Percentiles rank a stretch among this genome's conserved stretches.
Conservation (phyloP, 805 yeast genomes). For the Starmerella stellata region DNA sequence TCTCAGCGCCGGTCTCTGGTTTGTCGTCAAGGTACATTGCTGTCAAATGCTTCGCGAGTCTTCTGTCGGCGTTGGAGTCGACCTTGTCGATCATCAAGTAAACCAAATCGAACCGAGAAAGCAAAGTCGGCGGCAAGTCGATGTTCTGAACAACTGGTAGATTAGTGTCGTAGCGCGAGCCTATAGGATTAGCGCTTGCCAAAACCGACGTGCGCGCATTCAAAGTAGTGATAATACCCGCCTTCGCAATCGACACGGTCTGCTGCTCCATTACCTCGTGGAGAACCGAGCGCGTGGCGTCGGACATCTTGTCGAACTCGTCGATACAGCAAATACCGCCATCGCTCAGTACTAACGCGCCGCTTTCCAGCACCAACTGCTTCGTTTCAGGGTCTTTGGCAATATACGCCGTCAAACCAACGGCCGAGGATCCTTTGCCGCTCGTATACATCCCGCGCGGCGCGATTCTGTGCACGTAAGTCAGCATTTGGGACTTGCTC, state of each 20-base stretch:
- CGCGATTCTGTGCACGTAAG: constrained; percentile 91
- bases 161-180: constrained; percentile 86
- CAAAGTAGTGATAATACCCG: constrained; percentile 91
- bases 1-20: constrained; percentile 50
- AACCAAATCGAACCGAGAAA: constrained; percentile 88
- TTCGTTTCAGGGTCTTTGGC: constrained; percentile 87
- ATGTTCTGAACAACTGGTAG: constrained; percentile 88
- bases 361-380: constrained; percentile 84
- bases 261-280: constrained; percentile 99
- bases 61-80: constrained; percentile 67
- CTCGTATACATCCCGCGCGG: constrained; percentile 97
- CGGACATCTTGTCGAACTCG: constrained; percentile 96
- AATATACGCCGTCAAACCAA: constrained; percentile 92
- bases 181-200: constrained; percentile 94
- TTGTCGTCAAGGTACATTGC: constrained; percentile 78
- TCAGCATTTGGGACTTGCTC: constrained; percentile 81
- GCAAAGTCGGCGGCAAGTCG: constrained; percentile 87
- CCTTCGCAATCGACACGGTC: constrained; percentile 93
- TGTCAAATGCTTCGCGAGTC: constrained; percentile 77
- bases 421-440: constrained; percentile 98
- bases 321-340: constrained; percentile 98
- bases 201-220: constrained; percentile 91
- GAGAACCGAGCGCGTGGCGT: constrained; percentile 77
- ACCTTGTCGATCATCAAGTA: constrained; percentile 83
- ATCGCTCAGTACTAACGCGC: constrained; percentile 89